Evolutionary conservation across 352 stramenopile genomes (phyloP), one percentile per base, ranked within the genome.

Genomic region (Phytopythium delawarense): DNA sequence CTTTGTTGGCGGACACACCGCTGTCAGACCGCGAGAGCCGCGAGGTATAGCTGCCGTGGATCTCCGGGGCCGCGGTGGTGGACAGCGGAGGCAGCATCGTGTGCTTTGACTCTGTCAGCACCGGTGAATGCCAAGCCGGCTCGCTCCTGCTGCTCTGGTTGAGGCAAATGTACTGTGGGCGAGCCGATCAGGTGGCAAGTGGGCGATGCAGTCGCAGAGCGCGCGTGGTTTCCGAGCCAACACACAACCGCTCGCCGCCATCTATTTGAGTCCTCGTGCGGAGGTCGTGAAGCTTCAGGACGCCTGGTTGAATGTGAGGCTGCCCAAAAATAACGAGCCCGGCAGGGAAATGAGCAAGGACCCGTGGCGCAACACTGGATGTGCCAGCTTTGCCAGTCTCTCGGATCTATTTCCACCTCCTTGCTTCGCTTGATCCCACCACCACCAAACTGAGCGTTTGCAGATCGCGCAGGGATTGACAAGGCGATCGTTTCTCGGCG

Each of bases 21-120:
- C 7, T 50, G 18, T 8, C 35, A 11, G 12, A 30, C 37, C 21
- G 12, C n/a, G 21, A 61, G 54, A 85, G 70, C 8, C 74, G 74
- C 45, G 60, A 61, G 61, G 83, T 79, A 50, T 88, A 91, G 35
- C 82, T 72, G 23, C 77, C 71, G 42, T 91, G 76, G 39, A 89
- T 65, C 8, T 75, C 61, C 18, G 69, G 74, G 32, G 23, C 23
- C 46, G 71, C 55, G 4, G 65, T 66, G 20, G 62, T 66, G 6
- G 55, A 46, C 35, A 60, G 37, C 28, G 39, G 35, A 25, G 54
- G 37, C 23, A 60, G 52, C 52, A 58, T 58, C 1, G n/a, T 32
- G 32, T 11, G 45, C 18, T 54, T 15, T 11, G 35, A 15, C 35
- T 56, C 30, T 23, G 20, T 4, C 35, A 40, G 35, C 35, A 40